These are phyloP conservation scores for Nitzschia palea DNA, from an alignment of 108 stramenopile species.

Conservation along the genomic window DNA sequence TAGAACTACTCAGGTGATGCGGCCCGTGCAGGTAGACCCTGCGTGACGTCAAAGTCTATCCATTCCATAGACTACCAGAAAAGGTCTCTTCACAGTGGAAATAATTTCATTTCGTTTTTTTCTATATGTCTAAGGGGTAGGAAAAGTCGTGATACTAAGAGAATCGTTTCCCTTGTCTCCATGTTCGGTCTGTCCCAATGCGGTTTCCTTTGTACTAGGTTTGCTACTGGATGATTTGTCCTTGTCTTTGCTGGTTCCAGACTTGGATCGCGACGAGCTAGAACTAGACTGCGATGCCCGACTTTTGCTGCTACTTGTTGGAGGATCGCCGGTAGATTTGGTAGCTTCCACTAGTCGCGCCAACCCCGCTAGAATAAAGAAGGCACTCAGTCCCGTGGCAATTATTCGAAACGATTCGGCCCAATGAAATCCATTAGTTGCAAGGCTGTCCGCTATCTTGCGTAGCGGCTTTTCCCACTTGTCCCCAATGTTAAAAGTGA, in stretches of 20 bases:
- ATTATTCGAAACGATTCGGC: conserved; percentile 22
- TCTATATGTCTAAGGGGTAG: no score
- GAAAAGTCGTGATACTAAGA: no score
- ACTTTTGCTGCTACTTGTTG: conserved; percentile 1
- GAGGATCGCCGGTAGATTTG: conserved; percentile 2
- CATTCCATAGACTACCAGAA: no score
- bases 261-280: not conserved
- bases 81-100: no score
- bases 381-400: conserved; percentile 5
- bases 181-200: not conserved
- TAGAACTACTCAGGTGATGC: no score
- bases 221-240: not conserved
- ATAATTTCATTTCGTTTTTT: no score
- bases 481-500: conserved; percentile 22
- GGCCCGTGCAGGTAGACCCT: no score
- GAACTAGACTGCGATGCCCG: not conserved
- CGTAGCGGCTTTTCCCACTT: conserved; percentile 15
- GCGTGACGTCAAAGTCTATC: no score
- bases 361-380: conserved; percentile 6
- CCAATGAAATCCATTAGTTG: not conserved
- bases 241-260: not conserved
- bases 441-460: not conserved
- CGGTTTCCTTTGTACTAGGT: not conserved
- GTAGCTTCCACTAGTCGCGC: conserved; percentile 3
- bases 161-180: not conserved